Base-by-base conservation (phyloP, 306 rosid species). In the Cicer bijugum region DNA sequence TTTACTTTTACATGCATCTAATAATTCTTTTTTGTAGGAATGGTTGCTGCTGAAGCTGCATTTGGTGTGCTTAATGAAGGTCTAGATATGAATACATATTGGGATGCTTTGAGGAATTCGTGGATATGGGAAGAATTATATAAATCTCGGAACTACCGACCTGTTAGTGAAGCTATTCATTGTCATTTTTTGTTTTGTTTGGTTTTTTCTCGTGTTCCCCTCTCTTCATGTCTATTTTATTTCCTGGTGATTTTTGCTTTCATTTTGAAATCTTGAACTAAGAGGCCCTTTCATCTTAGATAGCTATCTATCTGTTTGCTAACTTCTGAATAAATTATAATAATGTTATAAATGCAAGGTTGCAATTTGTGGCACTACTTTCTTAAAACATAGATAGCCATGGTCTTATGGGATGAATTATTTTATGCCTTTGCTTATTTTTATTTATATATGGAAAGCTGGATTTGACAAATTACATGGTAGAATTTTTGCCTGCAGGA, bases 101-200 rank as follows among this genome's bases (percentile, higher is more conserved):
- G 97, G 98, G 90, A 89, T 81, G 82, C 86, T 83, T 78, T 94
- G 74, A 86, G 69, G 81, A 83, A 82, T 40, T 89, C 96, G 8
- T 94, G 98, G 97, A 82, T 91, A 84, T 94, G 98, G 97, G 90
- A 94, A 81, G 98, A 94, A 80, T 88, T 94, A 72, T 80, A 79
- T 58, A 81, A 80, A 77, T 85, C 91, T 77, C 85, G 95, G 66
- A 94, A 94, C 82, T 89, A 87, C 79, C 77, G 95, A 73, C 98
- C 97, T 2, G 97, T 94, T 51, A 72, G 90, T 82, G 66, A 62
- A 82, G 76, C 80, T 68, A 80, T 62, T 67, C 16, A 33, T 67
- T 78, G 12, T 10, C 63, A 72, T 67, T 39, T 71, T 56, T 50
- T 52, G 67, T 28, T 28, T 28, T 28, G 35, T 28, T 28, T 33